phyloP scores from a whole-genome alignment of 805 yeast genomes.

The Saccharomyces paradoxus region DNA sequence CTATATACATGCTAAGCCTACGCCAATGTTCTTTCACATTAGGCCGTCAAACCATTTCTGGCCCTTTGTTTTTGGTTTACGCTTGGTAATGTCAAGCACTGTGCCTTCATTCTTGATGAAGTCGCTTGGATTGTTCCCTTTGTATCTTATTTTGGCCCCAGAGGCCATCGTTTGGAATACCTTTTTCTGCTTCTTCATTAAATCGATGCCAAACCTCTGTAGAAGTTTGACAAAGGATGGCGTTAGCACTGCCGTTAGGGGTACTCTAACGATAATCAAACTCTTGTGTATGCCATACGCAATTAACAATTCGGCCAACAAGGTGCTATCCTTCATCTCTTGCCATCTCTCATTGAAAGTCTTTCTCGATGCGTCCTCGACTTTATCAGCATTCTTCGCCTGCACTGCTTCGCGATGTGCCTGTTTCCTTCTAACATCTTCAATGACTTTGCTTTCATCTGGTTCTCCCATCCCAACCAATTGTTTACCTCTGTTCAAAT shows the following conservation, averaged over 20 bases:
- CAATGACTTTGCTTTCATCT: conserved; percentile 33
- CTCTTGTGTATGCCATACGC: conserved; percentile 94
- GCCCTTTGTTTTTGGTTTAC: conserved; percentile 16
- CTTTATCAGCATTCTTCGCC: conserved; percentile 12
- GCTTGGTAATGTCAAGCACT: conserved; percentile 39
- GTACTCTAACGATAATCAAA: conserved; percentile 73
- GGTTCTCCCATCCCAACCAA: conserved; percentile 53
- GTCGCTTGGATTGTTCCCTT: conserved; percentile 26
- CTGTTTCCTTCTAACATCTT: conserved; percentile 30
- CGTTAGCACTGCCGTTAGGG: conserved; percentile 85
- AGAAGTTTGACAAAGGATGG: conserved; percentile 40
- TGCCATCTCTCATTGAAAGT: conserved; percentile 20
- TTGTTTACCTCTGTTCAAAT: conserved; percentile 53
- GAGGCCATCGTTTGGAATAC: conserved; percentile 37
- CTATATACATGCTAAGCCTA: not conserved
- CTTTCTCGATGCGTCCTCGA: conserved; percentile 6
- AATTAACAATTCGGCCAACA: conserved; percentile 76
- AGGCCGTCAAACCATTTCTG: conserved; percentile 30
- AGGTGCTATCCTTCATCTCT: conserved; percentile 30
- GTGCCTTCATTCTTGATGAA: conserved; percentile 37
- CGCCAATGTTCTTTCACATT: conserved; percentile 12
- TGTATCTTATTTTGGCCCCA: conserved; percentile 26
- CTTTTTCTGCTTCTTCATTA: conserved; percentile 31
- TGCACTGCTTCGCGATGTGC: conserved; percentile 17
- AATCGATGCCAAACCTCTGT: conserved; percentile 22